Evolutionary conservation across 2,329 filamentous ascomycete genomes (phyloP).

Genomic region (Cercospora sesami): DNA sequence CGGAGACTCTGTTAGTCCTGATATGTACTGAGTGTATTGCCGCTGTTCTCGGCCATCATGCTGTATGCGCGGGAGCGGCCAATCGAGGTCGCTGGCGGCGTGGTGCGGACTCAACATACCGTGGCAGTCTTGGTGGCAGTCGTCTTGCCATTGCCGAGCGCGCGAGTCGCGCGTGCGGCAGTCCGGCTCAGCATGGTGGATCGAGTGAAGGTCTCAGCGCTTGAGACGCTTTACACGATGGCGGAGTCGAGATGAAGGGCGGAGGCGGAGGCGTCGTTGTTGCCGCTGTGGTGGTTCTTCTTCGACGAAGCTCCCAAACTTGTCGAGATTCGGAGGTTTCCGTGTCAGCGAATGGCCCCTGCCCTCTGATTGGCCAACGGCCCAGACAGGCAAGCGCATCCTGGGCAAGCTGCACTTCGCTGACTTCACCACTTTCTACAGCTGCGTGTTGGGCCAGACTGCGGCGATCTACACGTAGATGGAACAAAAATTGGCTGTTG

Average conservation of each 20-base stretch:
- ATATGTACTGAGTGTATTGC: slow-evolving; percentile 16
- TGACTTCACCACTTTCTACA: slow-evolving; percentile 2
- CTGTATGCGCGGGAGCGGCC: not conserved
- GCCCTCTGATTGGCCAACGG: not conserved
- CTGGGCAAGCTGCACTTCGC: not conserved
- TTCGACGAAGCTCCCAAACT: slow-evolving; percentile 8
- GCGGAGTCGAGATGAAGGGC: slow-evolving; percentile 12
- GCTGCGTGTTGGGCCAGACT: not conserved
- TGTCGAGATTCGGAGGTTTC: slow-evolving; percentile 4
- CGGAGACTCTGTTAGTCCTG: slow-evolving; percentile 17
- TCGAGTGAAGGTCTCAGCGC: slow-evolving; percentile 34
- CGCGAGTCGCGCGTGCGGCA: slow-evolving; percentile 83
- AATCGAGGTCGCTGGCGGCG: not conserved
- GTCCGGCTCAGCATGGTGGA: slow-evolving; percentile 89
- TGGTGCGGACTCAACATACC: slow-evolving; percentile 40
- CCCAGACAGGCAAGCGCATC: not conserved
- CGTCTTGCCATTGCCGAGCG: slow-evolving; percentile 76
- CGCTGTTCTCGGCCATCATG: not conserved
- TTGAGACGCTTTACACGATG: slow-evolving; percentile 34
- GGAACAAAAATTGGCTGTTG: too few relatives aligned
- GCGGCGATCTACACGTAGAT: not conserved
- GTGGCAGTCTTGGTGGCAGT: slow-evolving; percentile 48
- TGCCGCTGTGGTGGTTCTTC: slow-evolving; percentile 4
- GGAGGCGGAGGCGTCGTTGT: slow-evolving; percentile 1
- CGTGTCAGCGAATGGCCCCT: not conserved